Conservation (phyloP, 441 rosid genomes). For the Croton laevigatus region DNA sequence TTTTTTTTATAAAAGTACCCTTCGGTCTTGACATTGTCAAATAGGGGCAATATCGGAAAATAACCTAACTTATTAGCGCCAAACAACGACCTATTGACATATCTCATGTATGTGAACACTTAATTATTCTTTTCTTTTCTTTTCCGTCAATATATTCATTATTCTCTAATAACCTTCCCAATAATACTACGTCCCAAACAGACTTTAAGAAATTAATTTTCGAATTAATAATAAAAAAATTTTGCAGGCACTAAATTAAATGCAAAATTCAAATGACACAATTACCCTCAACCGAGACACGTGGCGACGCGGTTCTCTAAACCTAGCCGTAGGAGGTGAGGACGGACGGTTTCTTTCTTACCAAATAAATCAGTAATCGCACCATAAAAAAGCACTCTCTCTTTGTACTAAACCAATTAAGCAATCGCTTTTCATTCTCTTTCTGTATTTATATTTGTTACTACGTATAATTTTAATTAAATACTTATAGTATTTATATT, state of each 20-base stretch:
- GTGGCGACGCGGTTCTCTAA: background rate
- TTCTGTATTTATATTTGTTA: background rate
- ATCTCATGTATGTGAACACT: no score
- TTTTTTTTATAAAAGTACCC: no score
- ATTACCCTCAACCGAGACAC: background rate
- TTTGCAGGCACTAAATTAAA: background rate
- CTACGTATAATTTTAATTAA: conserved; percentile 8
- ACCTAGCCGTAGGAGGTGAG: background rate
- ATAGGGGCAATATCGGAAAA: no score
- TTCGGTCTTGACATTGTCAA: no score
- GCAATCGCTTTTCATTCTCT: background rate
- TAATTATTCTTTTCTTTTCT: no score
- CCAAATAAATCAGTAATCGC: background rate
- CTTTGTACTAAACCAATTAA: background rate
- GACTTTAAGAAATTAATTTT: background rate
- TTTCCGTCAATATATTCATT: no score
- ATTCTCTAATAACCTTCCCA: no score
- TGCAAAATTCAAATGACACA: background rate
- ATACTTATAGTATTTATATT: background rate
- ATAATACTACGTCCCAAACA: no score
- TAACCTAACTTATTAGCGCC: no score
- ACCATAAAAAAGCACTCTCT: background rate
- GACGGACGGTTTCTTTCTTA: background rate
- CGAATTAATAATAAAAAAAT: background rate
- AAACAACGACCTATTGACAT: no score